Evolutionary conservation across 164 flowering plant genomes (phyloP).

Genomic region (Liriodendron chinense): DNA sequence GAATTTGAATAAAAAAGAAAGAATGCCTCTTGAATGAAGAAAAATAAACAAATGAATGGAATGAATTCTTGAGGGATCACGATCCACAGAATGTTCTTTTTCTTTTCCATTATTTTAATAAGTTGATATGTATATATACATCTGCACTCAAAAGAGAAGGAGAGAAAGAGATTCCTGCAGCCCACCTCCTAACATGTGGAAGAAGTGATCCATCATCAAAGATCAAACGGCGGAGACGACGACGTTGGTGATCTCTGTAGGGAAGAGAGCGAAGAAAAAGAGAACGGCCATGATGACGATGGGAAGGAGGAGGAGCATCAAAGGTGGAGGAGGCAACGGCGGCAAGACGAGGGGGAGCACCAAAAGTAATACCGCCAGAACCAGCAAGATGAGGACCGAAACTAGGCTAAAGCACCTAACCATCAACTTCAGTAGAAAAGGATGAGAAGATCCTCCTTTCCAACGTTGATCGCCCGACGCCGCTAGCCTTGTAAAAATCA

Average conservation of each 20-base stretch:
- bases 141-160: background rate
- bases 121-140: background rate
- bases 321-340: conserved; percentile 18
- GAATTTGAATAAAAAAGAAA: no score
- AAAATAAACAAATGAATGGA: no score
- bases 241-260: conserved; percentile 11
- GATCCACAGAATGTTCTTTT: no score
- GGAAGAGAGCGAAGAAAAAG: conserved; percentile 11
- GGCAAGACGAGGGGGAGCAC: conserved; percentile 14
- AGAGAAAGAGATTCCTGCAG: background rate
- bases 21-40: no score
- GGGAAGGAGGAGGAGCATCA: conserved; percentile 14
- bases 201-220: background rate
- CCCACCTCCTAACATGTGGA: background rate
- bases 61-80: no score
- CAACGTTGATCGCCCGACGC: background rate
- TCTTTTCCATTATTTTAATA: no score
- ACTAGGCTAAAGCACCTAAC: conserved; percentile 2
- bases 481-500: background rate
- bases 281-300: conserved; percentile 13
- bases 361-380: conserved; percentile 4
- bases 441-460: background rate
- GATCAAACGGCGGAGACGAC: conserved; percentile 6
- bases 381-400: conserved; percentile 9
- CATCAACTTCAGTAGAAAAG: conserved; percentile 5